These are phyloP conservation scores for Holtermanniella nyarrowii DNA, from an alignment of 768 basidiomycete species.

Conservation along the genomic window DNA sequence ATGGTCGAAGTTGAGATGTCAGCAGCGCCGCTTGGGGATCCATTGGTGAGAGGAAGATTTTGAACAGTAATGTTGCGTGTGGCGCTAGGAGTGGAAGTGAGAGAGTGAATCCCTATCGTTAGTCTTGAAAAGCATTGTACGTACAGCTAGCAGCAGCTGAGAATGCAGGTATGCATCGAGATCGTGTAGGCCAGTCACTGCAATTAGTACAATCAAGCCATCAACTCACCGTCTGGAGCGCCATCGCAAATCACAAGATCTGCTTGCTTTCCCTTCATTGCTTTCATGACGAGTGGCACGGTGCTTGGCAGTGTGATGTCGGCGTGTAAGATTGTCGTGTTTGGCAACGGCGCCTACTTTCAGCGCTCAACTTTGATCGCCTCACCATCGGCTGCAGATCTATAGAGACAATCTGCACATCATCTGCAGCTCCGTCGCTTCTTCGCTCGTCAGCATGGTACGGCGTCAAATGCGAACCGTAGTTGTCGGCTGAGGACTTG, in stretches of 20 bases:
- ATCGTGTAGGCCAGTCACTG: constrained; percentile 46
- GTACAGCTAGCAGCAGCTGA: constrained; percentile 43
- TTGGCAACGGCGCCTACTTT: constrained; percentile 41
- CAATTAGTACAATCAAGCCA: too few relatives aligned
- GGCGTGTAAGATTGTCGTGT: constrained; percentile 43
- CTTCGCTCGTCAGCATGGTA: not conserved
- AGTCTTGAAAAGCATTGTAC: constrained; percentile 5
- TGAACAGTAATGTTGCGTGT: constrained; percentile 44
- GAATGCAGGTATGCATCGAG: constrained; percentile 46
- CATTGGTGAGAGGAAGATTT: constrained; percentile 43
- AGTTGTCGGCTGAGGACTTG: constrained; percentile 42
- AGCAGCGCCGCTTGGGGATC: constrained; percentile 40
- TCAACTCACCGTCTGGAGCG: constrained; percentile 45
- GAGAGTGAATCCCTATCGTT: constrained; percentile 41
- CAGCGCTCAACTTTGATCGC: too few relatives aligned
- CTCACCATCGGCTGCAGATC: constrained; percentile 36
- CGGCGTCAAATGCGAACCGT: constrained; percentile 24
- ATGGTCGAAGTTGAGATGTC: constrained; percentile 41
- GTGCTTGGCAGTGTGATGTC: constrained; percentile 45
- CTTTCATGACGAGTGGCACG: constrained; percentile 40
- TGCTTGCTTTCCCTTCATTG: constrained; percentile 42
- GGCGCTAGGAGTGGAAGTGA: constrained; percentile 43
- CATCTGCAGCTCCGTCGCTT: constrained; percentile 4
- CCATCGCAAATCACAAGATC: constrained; percentile 47
- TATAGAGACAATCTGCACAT: constrained; percentile 26